Evolutionary conservation across 345 rosid genomes (phyloP).

Genomic region (Barbarea vulgaris): DNA sequence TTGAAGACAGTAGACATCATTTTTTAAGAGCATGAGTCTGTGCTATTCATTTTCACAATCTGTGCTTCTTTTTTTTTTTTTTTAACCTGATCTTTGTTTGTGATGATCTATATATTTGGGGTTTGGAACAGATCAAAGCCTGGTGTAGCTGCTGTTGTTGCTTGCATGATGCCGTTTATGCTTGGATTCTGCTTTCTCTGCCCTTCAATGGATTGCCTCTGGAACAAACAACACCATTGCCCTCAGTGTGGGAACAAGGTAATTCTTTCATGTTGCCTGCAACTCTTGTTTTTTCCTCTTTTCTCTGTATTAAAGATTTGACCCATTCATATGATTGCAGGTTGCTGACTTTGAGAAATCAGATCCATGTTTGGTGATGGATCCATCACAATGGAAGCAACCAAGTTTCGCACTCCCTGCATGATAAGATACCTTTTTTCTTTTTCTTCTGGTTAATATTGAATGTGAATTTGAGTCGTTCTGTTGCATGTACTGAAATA

Average conservation of each 20-base stretch:
- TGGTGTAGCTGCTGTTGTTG: conserved; percentile 85
- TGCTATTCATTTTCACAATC: background rate
- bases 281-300: background rate
- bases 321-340: conserved; percentile 42
- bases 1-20: background rate
- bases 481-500: conserved; percentile 9
- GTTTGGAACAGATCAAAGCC: conserved; percentile 72
- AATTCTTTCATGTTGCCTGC: conserved; percentile 1
- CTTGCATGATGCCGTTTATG: conserved; percentile 93
- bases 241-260: conserved; percentile 79
- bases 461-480: conserved; percentile 22
- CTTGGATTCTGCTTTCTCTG: conserved; percentile 91
- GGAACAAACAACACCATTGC: conserved; percentile 96
- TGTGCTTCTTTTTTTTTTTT: background rate
- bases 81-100: background rate
- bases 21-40: background rate
- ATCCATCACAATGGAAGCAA: conserved; percentile 77
- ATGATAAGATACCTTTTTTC: conserved; percentile 22
- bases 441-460: conserved; percentile 1
- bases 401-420: conserved; percentile 86
- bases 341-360: conserved; percentile 87
- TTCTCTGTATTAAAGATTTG: background rate
- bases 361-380: conserved; percentile 83
- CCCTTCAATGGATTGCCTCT: conserved; percentile 96
- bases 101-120: background rate